Evolutionary conservation across 164 flowering plant genomes (phyloP).

Genomic region (Magnolia changhungtana): DNA sequence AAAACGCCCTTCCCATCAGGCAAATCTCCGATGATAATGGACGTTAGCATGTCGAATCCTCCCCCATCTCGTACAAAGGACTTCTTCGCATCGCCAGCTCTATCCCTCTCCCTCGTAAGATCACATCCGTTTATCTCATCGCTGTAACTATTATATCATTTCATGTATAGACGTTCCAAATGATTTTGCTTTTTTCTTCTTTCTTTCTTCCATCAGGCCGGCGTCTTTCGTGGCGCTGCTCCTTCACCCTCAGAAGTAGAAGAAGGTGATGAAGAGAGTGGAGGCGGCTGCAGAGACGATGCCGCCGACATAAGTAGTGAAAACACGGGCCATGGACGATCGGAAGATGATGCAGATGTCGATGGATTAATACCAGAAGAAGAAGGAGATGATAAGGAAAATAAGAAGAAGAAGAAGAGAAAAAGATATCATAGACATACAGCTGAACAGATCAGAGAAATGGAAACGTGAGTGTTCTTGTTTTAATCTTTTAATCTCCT

Average conservation of each 20-base stretch:
- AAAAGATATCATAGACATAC: conserved; percentile 97
- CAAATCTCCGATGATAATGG: conserved; percentile 40
- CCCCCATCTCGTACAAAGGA: conserved; percentile 66
- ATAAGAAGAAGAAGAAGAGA: conserved; percentile 44
- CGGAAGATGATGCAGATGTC: conserved; percentile 57
- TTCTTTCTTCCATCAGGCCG: conserved; percentile 49
- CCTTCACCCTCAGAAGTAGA: conserved; percentile 46
- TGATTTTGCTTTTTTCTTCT: background rate
- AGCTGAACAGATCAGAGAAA: conserved; percentile 84
- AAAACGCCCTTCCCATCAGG: conserved; percentile 21
- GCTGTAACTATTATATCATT: background rate
- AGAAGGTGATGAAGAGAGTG: conserved; percentile 54
- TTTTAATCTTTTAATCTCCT: background rate
- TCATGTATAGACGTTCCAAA: background rate
- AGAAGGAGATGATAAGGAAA: conserved; percentile 25
- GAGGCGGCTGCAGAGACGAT: conserved; percentile 36
- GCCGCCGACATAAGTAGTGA: conserved; percentile 80
- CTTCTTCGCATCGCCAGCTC: conserved; percentile 87
- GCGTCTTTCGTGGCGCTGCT: conserved; percentile 67
- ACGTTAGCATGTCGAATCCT: conserved; percentile 68
- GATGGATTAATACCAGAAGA: conserved; percentile 33
- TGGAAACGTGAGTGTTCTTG: conserved; percentile 78
- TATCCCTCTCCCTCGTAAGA: conserved; percentile 83
- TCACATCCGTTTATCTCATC: too few relatives aligned
- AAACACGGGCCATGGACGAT: conserved; percentile 60